A percentile compares a stretch with the other conserved stretches of the same genome.
Evolutionary conservation across 345 rosid genomes (phyloP).

Genomic region (Gossypium anomalum): DNA sequence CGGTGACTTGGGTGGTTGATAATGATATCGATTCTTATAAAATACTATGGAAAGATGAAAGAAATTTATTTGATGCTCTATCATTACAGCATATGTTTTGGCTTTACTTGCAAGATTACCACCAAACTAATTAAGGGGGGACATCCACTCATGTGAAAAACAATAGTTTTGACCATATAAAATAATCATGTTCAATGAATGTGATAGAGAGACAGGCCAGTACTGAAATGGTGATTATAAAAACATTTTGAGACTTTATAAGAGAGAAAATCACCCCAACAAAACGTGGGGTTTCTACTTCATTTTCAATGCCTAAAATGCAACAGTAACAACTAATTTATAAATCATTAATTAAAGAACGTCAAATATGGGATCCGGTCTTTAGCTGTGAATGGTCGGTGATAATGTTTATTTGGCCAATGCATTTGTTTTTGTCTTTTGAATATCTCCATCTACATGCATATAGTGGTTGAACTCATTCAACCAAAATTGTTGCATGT

Average conservation of each 20-base stretch:
- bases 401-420: slow-evolving; percentile 15
- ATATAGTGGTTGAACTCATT: slow-evolving; percentile 1
- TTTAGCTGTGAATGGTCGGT: slow-evolving; percentile 23
- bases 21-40: neutral
- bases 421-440: slow-evolving; percentile 12
- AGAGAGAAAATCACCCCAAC: slow-evolving; percentile 3
- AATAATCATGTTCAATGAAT: slow-evolving; percentile 28
- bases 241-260: neutral
- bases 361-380: slow-evolving; percentile 3
- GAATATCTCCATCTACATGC: slow-evolving; percentile 7
- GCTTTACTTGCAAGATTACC: slow-evolving; percentile 20
- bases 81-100: slow-evolving; percentile 21
- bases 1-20: neutral
- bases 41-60: neutral
- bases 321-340: slow-evolving; percentile 3
- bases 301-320: neutral
- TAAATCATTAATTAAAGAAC: slow-evolving; percentile 17
- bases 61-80: neutral
- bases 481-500: slow-evolving; percentile 8
- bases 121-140: slow-evolving; percentile 23
- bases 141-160: slow-evolving; percentile 24
- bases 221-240: neutral
- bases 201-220: neutral
- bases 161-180: slow-evolving; percentile 18
- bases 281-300: slow-evolving; percentile 18